Base-by-base conservation (phyloP, 306 rosid species). In the Vigna radiata region DNA sequence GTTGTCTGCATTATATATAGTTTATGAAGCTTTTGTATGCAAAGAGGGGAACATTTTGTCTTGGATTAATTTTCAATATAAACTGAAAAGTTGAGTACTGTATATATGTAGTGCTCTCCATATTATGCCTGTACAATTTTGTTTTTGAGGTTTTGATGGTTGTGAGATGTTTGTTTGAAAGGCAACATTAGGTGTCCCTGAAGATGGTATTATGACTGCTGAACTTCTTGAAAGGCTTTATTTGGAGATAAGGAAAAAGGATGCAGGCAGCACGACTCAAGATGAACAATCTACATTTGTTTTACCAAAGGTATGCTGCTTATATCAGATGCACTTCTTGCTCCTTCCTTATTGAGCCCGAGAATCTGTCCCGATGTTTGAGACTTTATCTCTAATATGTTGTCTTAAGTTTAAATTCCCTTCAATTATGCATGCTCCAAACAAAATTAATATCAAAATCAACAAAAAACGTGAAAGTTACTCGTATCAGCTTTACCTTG, bases 191-290 rank as follows among this genome's bases (percentile, higher is more conserved):
- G 97, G 96, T 61, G 70, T 80, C 77, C 79, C 85, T 50, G 91
- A 95, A 84, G 97, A 92, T 75, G 97, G 98, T 56, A 89, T 95
- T 73, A 84, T 92, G 96, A 89, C 96, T 49, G 79, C 82, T 77
- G 88, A 90, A 58, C 99, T 95, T 71, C 90, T 95, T 71, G 88
- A 87, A 64, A 91, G 76, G 48, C 82, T 95, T 55, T 87, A 59
- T 77, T 47, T 49, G 81, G 88, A 63, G 62, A 70, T 71, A 46
- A 52, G 16, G 62, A 73, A 65, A 19, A 83, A 78, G 74, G 86
- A 70, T 29, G 37, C 73, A 33, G 85, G 80, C 48, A 77, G 15
- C 58, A 71, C 49, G 6, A 69, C 84, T 59, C 77, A 70, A 29
- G 78, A 79, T 68, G 68, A 60, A 71, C 80, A 48, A 17, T 62